Evolutionary conservation across 805 yeast genomes (phyloP), one percentile per base, ranked within the genome.

Genomic region (Myxozyma udenii): DNA sequence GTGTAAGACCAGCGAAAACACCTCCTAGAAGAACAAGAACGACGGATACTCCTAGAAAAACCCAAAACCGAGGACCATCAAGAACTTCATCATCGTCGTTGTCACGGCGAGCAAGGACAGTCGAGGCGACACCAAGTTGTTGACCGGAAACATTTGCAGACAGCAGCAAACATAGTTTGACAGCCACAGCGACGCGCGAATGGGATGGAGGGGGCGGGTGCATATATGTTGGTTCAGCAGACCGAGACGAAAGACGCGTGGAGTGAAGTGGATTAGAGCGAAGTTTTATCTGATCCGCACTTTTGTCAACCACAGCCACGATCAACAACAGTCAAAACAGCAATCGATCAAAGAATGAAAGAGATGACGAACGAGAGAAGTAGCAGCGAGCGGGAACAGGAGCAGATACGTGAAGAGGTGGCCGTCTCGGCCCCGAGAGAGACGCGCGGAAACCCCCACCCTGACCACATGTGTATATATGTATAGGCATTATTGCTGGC

Each of bases 1-100:
- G 74, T n/a, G 98, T 93, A 39, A 91, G 75, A 21, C 95, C 95
- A 3, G 95, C 95, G 74, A 87, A 87, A n/a, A 85, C 82, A 60
- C 95, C 95, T 52, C 95, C 95, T 3, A 85, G 73, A 32, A 87
- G 63, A 1, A 87, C 95, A 22, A 87, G 73, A 21, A 72, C 58
- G 4, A 77, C 74, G 0, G 93, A 83, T 12, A 83, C 50, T 19
- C 58, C 37, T 57, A 68, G 55, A 54, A 66, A 58, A 40, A 64
- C 36, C 71, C 68, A 66, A 47, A 63, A 58, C 35, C 51, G 47
- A 25, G 61, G 50, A 11, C 51, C 63, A 12, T 50, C 58, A 23
- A 57, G 26, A 19, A 50, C 53, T 14, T 66, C 5, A 62, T 64
- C 59, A 18, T 53, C 58, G 36, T 53, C 50, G 36, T 45, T 53